These are phyloP conservation scores for Umbilicus rupestris DNA, from an alignment of 164 flowering plant genomes.

Conservation along the genomic window DNA sequence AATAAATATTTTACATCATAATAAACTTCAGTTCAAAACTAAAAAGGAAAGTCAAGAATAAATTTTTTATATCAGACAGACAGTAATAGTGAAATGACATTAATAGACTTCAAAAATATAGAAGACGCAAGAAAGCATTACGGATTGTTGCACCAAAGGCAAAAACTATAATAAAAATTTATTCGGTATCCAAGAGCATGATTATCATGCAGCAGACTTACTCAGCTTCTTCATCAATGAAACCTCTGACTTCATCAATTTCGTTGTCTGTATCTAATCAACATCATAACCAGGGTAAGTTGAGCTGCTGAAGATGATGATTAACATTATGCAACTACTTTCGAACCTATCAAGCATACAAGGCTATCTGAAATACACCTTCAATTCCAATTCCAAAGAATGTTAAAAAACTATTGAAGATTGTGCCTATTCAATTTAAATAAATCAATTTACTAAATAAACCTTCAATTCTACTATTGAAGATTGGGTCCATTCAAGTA, in stretches of 20 bases:
- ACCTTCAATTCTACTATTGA: too few relatives aligned
- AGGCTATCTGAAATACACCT: too few relatives aligned
- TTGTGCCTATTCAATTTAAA: too few relatives aligned
- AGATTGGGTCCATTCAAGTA: too few relatives aligned
- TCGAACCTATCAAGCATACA: background rate
- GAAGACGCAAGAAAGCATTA: background rate
- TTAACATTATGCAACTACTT: background rate
- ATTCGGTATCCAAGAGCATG: background rate
- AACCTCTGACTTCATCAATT: constrained; percentile 28
- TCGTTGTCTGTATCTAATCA: constrained; percentile 34
- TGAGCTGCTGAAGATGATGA: background rate
- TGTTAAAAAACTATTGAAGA: background rate
- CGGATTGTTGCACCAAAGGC: background rate
- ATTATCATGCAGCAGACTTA: constrained; percentile 28
- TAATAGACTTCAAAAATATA: background rate
- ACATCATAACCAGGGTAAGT: constrained; percentile 2
- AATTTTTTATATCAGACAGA: too few relatives aligned
- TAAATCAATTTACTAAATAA: background rate
- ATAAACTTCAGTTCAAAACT: too few relatives aligned
- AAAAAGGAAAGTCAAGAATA: too few relatives aligned
- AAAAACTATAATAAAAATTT: background rate
- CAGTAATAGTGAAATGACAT: background rate
- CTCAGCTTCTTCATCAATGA: constrained; percentile 91
- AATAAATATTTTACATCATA: too few relatives aligned
- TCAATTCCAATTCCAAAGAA: background rate